phyloP scores from a whole-genome alignment of 768 basidiomycete species.

The Mycena metata region DNA sequence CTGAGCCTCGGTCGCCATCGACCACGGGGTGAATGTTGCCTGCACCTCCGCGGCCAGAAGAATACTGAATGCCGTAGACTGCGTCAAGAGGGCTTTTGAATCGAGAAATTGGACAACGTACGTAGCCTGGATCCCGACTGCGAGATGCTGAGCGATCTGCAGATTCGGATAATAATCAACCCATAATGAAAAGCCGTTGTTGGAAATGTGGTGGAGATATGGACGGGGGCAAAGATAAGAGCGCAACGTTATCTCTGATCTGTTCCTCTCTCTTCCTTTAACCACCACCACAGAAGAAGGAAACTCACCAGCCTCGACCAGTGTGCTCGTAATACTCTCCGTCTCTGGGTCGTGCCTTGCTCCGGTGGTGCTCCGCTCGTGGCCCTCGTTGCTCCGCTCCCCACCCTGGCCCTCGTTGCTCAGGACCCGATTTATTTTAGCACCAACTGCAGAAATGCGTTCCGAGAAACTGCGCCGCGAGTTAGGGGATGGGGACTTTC shows the following conservation, averaged over 20 bases:
- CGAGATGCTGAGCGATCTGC: background rate
- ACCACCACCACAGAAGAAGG: background rate
- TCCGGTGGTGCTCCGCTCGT: background rate
- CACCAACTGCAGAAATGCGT: constrained; percentile 17
- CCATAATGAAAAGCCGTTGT: no score
- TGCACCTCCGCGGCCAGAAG: constrained; percentile 21
- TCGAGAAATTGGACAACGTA: background rate
- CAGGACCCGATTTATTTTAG: constrained; percentile 15
- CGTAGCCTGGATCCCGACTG: background rate
- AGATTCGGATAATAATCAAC: background rate
- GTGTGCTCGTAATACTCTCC: constrained; percentile 14
- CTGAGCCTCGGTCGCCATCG: background rate
- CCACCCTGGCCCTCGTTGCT: constrained; percentile 10
- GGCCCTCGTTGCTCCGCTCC: constrained; percentile 21
- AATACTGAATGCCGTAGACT: background rate
- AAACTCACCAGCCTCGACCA: constrained; percentile 8
- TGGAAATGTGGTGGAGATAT: background rate
- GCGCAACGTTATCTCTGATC: no score
- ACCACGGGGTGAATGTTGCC: constrained; percentile 4
- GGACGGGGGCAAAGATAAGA: no score
- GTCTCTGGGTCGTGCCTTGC: background rate
- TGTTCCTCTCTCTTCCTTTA: no score
- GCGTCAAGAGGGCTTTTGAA: background rate
- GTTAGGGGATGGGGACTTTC: background rate
- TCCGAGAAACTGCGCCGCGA: background rate